Evolutionary conservation across 768 basidiomycete genomes (phyloP), one percentile per base, ranked within the genome.

Genomic region (Pisolithus tinctorius): DNA sequence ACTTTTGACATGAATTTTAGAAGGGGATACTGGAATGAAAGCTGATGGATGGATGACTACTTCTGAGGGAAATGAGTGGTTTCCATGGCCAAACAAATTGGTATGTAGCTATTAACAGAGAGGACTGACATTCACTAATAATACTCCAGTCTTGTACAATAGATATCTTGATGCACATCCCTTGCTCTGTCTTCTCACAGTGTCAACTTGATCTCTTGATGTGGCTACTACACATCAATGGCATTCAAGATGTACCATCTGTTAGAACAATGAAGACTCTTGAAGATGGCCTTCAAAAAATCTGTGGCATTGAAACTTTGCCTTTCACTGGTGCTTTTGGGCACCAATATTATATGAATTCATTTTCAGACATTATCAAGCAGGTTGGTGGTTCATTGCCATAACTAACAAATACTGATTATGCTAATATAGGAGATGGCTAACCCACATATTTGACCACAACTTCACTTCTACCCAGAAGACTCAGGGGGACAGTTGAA

Each of bases 401-500:
- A 17, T 7, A 38, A 14, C 13, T 38, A 2, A 17, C 13, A 13
- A 38, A 36, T n/a, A 8, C 39, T 40, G n/a, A 40, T 40, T 17
- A n/a, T 16, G 7, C 1, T 17, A 40, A 40, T 40, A 3, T 40
- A 72, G 70, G 72, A 73, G 59, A 68, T 71, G 61, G 58, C 66
- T 5, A 74, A 74, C 49, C 70, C 70, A 0, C 25, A 43, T 20
- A 65, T 74, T 8, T 58, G 65, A 1, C 50, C 55, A 1, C 59
- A 69, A 37, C 55, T 74, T 0, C 42, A 48, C 3, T 66, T 69
- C 47, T 69, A 69, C 48, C 70, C 71, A 13, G 68, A 72, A 55
- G 70, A 72, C 52, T 50, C 46, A 25, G 64, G 66, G 0, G 27
- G 16, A 3, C 16, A 48, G 2, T 29, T 66, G 0, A 23, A 43